Base-by-base conservation (phyloP, 257 asterid genomes). In the Capsicum chinense region DNA sequence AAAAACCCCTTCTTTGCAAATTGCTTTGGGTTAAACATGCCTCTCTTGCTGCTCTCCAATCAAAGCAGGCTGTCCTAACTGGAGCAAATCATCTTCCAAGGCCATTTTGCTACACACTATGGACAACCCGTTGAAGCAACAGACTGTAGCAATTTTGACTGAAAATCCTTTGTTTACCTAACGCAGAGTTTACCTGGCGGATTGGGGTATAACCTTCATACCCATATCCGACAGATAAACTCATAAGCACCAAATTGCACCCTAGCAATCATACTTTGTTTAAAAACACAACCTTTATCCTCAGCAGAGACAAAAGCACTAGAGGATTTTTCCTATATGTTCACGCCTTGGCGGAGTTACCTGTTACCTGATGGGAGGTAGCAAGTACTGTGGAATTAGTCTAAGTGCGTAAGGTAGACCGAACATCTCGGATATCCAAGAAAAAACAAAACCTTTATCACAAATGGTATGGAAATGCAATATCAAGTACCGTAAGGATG, bases 1-100 rank as follows among this genome's bases (percentile, higher is more conserved):
- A 21, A 26, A 63, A 63, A 26, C 13, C 70, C 70, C 17, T 21
- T 26, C 17, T 21, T 63, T 63, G 70, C 70, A 63, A 10, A 63
- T 63, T 26, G 70, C 26, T 60, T 60, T 11, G 70, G 26, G 70
- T 63, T 63, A 63, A 63, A 63, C 69, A 63, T 63, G 69, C 69
- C 69, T 63, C 16, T 12, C 35, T 63, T 63, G 42, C 44, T 63
- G 42, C 70, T 26, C 7, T 63, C 70, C 44, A 63, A 26, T 42
- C 70, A 63, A 63, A 11, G 17, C 70, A 26, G 70, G 35, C 69
- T 63, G 33, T 39, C 69, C 19, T 62, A 62, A 62, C 69, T 62
- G 33, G 69, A 62, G 33, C 11, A 62, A 62, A 19, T 62, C 69
- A 62, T 21, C 69, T 62, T 62, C 69, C 39, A 21, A 63, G 39